A percentile compares a stretch with the other conserved stretches of the same genome.
Evolutionary conservation across 768 basidiomycete species (phyloP).

Genomic region (Lactarius evosmus): DNA sequence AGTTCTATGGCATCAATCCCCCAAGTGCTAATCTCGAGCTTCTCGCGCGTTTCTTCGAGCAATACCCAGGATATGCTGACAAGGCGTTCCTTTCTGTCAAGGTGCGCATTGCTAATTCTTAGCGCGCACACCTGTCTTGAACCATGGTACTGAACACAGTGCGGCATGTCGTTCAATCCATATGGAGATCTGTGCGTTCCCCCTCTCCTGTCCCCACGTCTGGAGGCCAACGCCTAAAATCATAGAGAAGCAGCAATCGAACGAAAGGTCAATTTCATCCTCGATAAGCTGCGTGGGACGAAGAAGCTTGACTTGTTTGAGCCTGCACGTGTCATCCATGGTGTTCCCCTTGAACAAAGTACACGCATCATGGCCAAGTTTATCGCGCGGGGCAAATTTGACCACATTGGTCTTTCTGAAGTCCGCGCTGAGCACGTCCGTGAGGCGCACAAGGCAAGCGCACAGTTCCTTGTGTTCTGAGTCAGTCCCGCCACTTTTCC

Average conservation of each 20-base stretch:
- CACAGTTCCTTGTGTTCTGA: constrained; percentile 42
- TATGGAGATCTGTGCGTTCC: constrained; percentile 19
- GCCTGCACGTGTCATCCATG: constrained; percentile 46
- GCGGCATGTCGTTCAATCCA: constrained; percentile 19
- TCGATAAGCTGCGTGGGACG: constrained; percentile 43
- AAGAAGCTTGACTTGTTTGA: constrained; percentile 63
- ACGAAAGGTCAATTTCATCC: constrained; percentile 24
- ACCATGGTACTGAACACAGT: constrained; percentile 1
- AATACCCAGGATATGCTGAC: constrained; percentile 43
- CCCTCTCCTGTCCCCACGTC: neutral
- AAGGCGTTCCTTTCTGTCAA: constrained; percentile 50
- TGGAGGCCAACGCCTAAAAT: neutral
- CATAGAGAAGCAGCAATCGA: constrained; percentile 18
- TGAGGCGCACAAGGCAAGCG: constrained; percentile 33
- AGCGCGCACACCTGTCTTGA: neutral
- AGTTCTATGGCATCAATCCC: constrained; percentile 53
- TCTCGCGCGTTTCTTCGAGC: constrained; percentile 48
- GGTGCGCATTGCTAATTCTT: constrained; percentile 30
- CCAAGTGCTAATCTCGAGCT: constrained; percentile 48
- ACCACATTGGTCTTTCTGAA: constrained; percentile 61
- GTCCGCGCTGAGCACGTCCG: constrained; percentile 47
- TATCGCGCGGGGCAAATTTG: constrained; percentile 53
- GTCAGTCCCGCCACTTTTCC: neutral
- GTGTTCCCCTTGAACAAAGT: constrained; percentile 45
- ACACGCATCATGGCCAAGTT: constrained; percentile 44